A percentile compares a stretch with the other conserved stretches of the same genome.
Evolutionary conservation across 1,284 basidiomycete genomes (phyloP).

Genomic region (Ustilago sp.): DNA sequence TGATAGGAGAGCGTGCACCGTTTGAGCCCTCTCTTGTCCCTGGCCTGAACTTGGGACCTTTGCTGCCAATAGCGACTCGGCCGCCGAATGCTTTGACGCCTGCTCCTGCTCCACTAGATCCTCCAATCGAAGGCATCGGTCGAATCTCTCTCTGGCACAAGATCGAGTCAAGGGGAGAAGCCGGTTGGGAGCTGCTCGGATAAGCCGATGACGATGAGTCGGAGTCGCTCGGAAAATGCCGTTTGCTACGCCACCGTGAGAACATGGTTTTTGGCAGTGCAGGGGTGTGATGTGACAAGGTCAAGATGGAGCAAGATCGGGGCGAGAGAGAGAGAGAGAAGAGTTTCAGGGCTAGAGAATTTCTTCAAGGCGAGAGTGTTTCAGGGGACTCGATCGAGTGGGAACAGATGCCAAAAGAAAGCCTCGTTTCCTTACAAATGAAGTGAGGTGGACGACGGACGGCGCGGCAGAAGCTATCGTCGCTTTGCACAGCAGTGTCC

Average conservation of each 20-base stretch:
- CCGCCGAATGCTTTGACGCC: slow-evolving; percentile 28
- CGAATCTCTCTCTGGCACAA: slow-evolving; percentile 13
- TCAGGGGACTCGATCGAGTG: background rate
- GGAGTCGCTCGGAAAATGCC: slow-evolving; percentile 42
- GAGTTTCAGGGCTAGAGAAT: background rate
- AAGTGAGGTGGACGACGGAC: background rate
- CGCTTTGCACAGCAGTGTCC: background rate
- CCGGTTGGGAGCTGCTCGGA: slow-evolving; percentile 18
- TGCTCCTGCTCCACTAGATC: slow-evolving; percentile 10
- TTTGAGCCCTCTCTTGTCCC: slow-evolving; percentile 26
- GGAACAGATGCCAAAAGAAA: background rate
- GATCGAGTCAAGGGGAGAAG: slow-evolving; percentile 11
- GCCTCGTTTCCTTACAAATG: background rate
- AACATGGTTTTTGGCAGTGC: slow-evolving; percentile 25
- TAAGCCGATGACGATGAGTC: slow-evolving; percentile 22
- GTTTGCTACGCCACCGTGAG: slow-evolving; percentile 47
- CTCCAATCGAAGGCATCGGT: slow-evolving; percentile 7
- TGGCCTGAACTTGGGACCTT: slow-evolving; percentile 28
- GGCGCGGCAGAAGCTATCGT: background rate
- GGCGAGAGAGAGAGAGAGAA: no score
- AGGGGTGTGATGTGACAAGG: background rate
- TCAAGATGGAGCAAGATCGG: no score
- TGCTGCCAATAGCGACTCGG: slow-evolving; percentile 28
- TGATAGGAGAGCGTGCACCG: slow-evolving; percentile 26
- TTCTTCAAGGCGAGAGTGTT: background rate